Conservation (phyloP, 208 protist genomes). For the Acanthamoeba castellanii region DNA sequence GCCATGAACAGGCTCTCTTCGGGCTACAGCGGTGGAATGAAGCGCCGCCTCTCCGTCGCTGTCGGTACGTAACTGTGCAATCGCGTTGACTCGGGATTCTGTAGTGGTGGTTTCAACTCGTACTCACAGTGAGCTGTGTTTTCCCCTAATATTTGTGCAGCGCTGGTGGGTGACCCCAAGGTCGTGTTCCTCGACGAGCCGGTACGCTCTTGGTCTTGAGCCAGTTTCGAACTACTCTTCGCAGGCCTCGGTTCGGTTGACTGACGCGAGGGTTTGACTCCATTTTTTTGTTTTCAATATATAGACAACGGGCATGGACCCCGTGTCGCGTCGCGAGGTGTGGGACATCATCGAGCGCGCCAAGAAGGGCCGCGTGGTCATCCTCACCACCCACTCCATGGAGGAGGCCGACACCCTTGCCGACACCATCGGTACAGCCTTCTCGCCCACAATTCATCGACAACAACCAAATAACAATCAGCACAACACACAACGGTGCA, state of each 20-base stretch:
- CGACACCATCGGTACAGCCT: constrained; percentile 52
- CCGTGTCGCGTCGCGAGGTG: constrained; percentile 82
- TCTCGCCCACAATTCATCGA: neutral
- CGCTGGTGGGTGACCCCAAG: constrained; percentile 81
- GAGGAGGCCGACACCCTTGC: constrained; percentile 73
- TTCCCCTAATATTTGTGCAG: neutral
- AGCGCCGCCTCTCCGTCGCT: constrained; percentile 72
- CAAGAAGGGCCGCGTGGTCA: constrained; percentile 80
- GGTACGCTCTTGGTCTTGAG: neutral
- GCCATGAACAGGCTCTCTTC: neutral
- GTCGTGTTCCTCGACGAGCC: constrained; percentile 87
- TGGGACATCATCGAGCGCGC: constrained; percentile 85
- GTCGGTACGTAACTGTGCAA: constrained; percentile 20
- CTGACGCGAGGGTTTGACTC: too few relatives aligned
- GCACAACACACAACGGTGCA: neutral
- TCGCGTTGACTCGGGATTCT: too few relatives aligned
- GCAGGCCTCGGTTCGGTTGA: neutral
- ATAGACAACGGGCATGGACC: constrained; percentile 86
- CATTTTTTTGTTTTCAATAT: too few relatives aligned
- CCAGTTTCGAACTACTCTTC: too few relatives aligned
- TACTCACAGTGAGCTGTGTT: neutral
- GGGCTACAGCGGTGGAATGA: constrained; percentile 73
- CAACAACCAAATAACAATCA: neutral
- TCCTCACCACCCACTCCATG: constrained; percentile 86
- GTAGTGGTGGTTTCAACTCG: too few relatives aligned